A percentile compares a stretch with the other conserved stretches of the same genome.
These are phyloP conservation scores for Apodospora peruviana DNA, from an alignment of 495 filamentous ascomycete genomes.

Conservation along the genomic window DNA sequence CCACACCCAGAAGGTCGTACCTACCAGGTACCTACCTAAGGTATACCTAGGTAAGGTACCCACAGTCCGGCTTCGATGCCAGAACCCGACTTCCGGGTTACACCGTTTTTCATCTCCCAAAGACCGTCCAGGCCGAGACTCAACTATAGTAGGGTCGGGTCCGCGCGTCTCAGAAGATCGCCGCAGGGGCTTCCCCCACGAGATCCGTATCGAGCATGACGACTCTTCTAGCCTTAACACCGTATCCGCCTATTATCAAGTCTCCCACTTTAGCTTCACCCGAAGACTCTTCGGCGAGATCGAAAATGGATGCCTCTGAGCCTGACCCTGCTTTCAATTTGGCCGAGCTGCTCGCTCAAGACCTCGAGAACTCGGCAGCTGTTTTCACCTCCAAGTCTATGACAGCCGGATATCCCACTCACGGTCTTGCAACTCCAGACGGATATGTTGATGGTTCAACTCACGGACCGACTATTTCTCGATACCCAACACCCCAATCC, in stretches of 20 bases:
- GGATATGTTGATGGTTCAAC: slow-evolving; percentile 7
- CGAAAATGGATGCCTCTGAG: slow-evolving; percentile 13
- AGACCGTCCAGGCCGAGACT: slow-evolving; percentile 10
- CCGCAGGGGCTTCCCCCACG: slow-evolving; percentile 20
- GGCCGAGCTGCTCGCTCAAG: slow-evolving; percentile 38
- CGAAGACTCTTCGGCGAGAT: background rate
- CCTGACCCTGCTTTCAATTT: slow-evolving; percentile 32
- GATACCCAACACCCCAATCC: slow-evolving; percentile 1
- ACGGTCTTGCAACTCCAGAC: slow-evolving; percentile 19
- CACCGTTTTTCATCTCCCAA: slow-evolving; percentile 15
- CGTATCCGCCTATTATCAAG: slow-evolving; percentile 5
- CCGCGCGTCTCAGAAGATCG: slow-evolving; percentile 14
- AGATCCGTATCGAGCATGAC: slow-evolving; percentile 19
- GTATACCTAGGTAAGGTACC: too few species aligned
- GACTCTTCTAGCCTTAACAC: slow-evolving; percentile 10
- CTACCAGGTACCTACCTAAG: too few species aligned
- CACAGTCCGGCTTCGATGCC: slow-evolving; percentile 11
- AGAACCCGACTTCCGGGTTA: slow-evolving; percentile 19
- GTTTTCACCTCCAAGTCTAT: slow-evolving; percentile 36
- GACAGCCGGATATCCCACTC: slow-evolving; percentile 34
- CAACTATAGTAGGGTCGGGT: slow-evolving; percentile 13
- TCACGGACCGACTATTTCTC: slow-evolving; percentile 8
- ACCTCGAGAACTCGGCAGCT: slow-evolving; percentile 32
- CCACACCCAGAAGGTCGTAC: background rate
- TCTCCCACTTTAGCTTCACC: slow-evolving; percentile 1